Conservation (phyloP, 2,329 filamentous ascomycete genomes). For the Fusarium sp. region DNA sequence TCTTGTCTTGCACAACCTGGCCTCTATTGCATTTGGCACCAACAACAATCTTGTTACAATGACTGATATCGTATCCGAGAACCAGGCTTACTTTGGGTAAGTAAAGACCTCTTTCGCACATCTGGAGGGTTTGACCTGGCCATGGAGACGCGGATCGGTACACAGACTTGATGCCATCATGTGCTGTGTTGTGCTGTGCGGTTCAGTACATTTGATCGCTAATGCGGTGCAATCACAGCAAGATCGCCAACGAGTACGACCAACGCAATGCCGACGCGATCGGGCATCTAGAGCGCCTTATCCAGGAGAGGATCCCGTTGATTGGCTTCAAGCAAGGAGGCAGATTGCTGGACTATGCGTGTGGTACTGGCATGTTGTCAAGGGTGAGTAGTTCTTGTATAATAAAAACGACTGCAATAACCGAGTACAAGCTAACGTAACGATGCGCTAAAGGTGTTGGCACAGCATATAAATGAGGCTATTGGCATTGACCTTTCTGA, state of each 20-base stretch:
- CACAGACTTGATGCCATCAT: neutral
- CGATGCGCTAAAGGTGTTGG: constrained; percentile 37
- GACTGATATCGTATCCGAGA: constrained; percentile 50
- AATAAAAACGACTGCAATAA: neutral
- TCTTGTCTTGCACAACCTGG: constrained; percentile 19
- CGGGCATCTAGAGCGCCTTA: constrained; percentile 64
- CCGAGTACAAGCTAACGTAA: constrained; percentile 10
- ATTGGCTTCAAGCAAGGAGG: constrained; percentile 63
- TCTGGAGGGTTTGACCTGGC: neutral
- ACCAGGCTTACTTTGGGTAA: constrained; percentile 60
- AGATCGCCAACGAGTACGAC: constrained; percentile 57
- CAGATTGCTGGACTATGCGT: constrained; percentile 80
- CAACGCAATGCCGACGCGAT: constrained; percentile 65
- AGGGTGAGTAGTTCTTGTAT: constrained; percentile 59
- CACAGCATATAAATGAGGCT: constrained; percentile 60
- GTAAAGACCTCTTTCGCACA: constrained; percentile 28
- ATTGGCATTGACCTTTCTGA: constrained; percentile 78
- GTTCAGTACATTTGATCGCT: constrained; percentile 20
- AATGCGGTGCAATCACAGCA: constrained; percentile 40
- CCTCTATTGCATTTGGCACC: constrained; percentile 17
- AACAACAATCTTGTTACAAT: constrained; percentile 50
- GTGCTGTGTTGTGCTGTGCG: constrained; percentile 3
- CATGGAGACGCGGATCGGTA: neutral
- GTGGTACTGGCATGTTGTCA: constrained; percentile 76
- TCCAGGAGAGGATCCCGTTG: constrained; percentile 67